Percentiles rank a stretch among this genome's conserved stretches.
These are phyloP conservation scores for Scenedesmus sp. DNA, from an alignment of 163 green algal species.

Conservation along the genomic window DNA sequence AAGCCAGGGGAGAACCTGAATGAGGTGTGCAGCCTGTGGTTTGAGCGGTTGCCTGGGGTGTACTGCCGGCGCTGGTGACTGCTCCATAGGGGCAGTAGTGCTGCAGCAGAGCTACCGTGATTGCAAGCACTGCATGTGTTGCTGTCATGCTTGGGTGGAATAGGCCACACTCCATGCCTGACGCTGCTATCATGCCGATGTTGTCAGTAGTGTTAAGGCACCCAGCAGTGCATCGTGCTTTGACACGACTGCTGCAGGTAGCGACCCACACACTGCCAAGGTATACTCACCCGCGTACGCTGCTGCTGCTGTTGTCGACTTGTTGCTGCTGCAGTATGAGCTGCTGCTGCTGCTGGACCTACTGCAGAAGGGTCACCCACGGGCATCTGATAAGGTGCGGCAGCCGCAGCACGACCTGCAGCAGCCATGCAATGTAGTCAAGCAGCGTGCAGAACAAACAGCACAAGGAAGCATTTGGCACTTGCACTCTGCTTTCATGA, in stretches of 20 bases:
- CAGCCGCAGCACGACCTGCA: not conserved
- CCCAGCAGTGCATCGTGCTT: no score
- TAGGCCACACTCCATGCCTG: not conserved
- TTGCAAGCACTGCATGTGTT: no score
- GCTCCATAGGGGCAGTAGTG: not conserved
- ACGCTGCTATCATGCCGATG: no score
- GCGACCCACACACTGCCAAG: no score
- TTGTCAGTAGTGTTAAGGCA: no score
- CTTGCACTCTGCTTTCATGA: no score
- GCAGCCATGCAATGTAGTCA: not conserved
- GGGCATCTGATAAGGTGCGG: slow-evolving; percentile 60
- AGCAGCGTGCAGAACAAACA: slow-evolving; percentile 1
- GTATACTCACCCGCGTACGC: not conserved
- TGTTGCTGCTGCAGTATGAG: slow-evolving; percentile 70
- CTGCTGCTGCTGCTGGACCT: slow-evolving; percentile 62
- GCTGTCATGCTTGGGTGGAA: no score
- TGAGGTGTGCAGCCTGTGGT: slow-evolving; percentile 54
- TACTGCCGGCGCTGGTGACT: not conserved
- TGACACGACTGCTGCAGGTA: no score
- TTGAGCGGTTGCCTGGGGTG: not conserved
- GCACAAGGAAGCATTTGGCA: no score
- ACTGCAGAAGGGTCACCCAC: slow-evolving; percentile 66
- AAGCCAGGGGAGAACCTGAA: slow-evolving; percentile 57
- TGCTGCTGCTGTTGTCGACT: slow-evolving; percentile 50
- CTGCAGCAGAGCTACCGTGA: not conserved